A percentile compares a stretch with the other conserved stretches of the same genome.
Evolutionary conservation across 371 early-diverging fungal species (phyloP).

Genomic region (Mycotypha africana): DNA sequence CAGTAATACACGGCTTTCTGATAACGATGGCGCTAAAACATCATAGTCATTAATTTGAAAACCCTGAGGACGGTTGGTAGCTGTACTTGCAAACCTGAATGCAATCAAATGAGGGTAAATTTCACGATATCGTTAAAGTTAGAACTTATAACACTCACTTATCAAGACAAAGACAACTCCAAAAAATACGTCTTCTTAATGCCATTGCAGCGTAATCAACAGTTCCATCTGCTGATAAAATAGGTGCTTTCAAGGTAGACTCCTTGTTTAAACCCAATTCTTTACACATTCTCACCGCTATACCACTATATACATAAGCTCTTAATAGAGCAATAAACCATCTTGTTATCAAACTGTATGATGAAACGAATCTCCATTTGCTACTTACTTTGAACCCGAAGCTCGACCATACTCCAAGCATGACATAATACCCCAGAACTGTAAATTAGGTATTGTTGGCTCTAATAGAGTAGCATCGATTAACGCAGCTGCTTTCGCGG

Average conservation of each 20-base stretch:
- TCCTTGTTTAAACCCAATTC: slow-evolving; percentile 56
- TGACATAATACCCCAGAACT: slow-evolving; percentile 54
- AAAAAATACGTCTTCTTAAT: slow-evolving; percentile 51
- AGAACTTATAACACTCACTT: slow-evolving; percentile 37
- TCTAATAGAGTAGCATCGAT: slow-evolving; percentile 41
- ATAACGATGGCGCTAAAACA: slow-evolving; percentile 40
- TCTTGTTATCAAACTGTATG: background rate
- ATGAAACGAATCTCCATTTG: no score
- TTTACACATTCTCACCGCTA: slow-evolving; percentile 56
- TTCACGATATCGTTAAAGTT: no score
- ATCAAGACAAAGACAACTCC: slow-evolving; percentile 52
- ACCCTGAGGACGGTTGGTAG: slow-evolving; percentile 52
- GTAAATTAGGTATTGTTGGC: slow-evolving; percentile 51
- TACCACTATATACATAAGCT: slow-evolving; percentile 61
- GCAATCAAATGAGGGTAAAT: no score
- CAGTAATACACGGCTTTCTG: slow-evolving; percentile 39
- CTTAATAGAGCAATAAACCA: slow-evolving; percentile 4
- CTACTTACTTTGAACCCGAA: slow-evolving; percentile 48
- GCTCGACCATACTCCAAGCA: slow-evolving; percentile 60
- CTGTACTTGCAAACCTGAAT: slow-evolving; percentile 42
- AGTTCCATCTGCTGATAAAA: slow-evolving; percentile 22
- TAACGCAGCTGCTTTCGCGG: slow-evolving; percentile 32
- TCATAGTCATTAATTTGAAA: slow-evolving; percentile 54
- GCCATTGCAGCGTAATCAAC: slow-evolving; percentile 49
- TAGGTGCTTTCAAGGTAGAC: slow-evolving; percentile 29